These are phyloP conservation scores for Brasenia schreberi DNA, from an alignment of 164 flowering plant genomes.

Conservation along the genomic window DNA sequence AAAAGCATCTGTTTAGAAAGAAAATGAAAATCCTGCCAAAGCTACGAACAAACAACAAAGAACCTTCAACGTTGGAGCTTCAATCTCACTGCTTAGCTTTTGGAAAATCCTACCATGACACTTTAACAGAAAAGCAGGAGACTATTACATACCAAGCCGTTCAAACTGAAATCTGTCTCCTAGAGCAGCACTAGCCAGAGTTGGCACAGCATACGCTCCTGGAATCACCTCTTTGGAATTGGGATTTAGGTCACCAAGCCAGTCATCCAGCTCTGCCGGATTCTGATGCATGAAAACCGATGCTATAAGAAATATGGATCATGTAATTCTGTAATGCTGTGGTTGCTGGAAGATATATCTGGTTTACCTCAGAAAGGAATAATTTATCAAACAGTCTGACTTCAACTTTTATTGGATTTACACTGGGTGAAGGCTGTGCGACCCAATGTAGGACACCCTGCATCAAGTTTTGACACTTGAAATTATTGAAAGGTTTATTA, in stretches of 20 bases:
- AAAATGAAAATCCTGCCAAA: too few species aligned
- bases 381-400: conserved; percentile 82
- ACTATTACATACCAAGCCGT: conserved; percentile 56
- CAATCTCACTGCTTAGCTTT: too few species aligned
- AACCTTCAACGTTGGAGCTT: too few species aligned
- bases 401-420: conserved; percentile 76
- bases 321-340: background rate
- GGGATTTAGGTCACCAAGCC: conserved; percentile 79
- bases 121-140: background rate
- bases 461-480: conserved; percentile 3
- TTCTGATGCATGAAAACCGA: conserved; percentile 29
- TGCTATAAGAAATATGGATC: background rate
- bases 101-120: background rate
- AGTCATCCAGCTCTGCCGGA: conserved; percentile 83
- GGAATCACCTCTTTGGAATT: conserved; percentile 60
- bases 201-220: conserved; percentile 57
- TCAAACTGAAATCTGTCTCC: conserved; percentile 91
- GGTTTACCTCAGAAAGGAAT: conserved; percentile 68
- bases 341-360: background rate
- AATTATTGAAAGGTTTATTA: background rate
- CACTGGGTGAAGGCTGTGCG: conserved; percentile 69
- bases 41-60: too few species aligned
- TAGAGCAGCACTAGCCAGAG: conserved; percentile 37
- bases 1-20: too few species aligned
- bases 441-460: conserved; percentile 99